These are phyloP conservation scores for Yamadazyma membranifaciens DNA, from an alignment of 1,139 yeast species.

Conservation along the genomic window DNA sequence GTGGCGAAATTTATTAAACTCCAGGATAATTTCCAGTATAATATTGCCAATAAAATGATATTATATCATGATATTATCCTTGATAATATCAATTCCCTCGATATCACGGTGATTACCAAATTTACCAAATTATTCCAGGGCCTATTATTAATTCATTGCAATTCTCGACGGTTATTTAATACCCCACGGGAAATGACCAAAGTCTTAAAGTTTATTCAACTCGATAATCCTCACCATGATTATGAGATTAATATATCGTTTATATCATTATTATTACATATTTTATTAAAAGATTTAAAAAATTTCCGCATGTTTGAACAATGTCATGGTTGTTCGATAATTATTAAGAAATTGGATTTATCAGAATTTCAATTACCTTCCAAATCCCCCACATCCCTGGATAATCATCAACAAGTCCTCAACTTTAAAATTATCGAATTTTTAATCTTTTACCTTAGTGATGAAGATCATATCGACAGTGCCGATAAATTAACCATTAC, in stretches of 20 bases:
- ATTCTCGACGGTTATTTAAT: conserved; percentile 49
- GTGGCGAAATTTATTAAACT: conserved; percentile 42
- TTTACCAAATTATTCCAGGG: conserved; percentile 59
- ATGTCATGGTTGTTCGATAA: conserved; percentile 53
- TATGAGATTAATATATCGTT: conserved; percentile 36
- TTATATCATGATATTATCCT: conserved; percentile 21
- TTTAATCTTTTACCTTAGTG: conserved; percentile 65
- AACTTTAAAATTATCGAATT: conserved; percentile 69
- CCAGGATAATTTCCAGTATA: conserved; percentile 53
- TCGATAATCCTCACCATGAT: conserved; percentile 9
- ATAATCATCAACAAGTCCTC: conserved; percentile 35
- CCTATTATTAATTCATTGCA: conserved; percentile 57
- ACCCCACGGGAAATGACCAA: conserved; percentile 30
- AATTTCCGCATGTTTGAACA: conserved; percentile 62
- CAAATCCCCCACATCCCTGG: conserved; percentile 2
- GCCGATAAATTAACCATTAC: conserved; percentile 30
- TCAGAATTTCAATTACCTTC: conserved; percentile 11
- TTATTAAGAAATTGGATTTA: conserved; percentile 43
- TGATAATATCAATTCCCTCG: conserved; percentile 9
- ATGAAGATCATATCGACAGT: conserved; percentile 45
- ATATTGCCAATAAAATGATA: conserved; percentile 41
- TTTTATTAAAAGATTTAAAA: conserved; percentile 54
- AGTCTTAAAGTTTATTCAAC: conserved; percentile 26
- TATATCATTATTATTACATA: conserved; percentile 59
- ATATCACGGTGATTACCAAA: conserved; percentile 16